phyloP scores from a whole-genome alignment of 331 rosid genomes.

The Quercus tomentella region DNA sequence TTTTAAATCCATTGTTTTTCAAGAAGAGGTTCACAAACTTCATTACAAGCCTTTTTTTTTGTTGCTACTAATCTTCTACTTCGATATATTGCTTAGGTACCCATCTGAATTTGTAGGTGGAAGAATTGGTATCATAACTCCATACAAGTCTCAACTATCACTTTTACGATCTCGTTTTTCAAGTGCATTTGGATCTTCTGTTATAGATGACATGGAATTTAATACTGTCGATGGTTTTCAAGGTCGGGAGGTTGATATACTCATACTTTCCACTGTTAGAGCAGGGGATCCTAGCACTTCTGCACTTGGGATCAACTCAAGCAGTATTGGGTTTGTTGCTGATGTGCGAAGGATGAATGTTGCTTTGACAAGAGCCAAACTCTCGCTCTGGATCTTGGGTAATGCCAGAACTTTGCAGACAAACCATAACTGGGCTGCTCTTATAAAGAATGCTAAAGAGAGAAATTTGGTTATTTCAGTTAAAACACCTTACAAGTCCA shows the following conservation, averaged over 20 bases:
- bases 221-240: slow-evolving; percentile 98
- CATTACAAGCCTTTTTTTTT: slow-evolving; percentile 1
- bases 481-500: slow-evolving; percentile 60
- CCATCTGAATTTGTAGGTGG: slow-evolving; percentile 70
- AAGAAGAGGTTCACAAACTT: slow-evolving; percentile 49
- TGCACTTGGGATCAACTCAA: slow-evolving; percentile 43
- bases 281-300: slow-evolving; percentile 41
- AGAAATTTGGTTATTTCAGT: slow-evolving; percentile 57
- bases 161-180: slow-evolving; percentile 77
- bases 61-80: slow-evolving; percentile 11
- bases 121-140: slow-evolving; percentile 89
- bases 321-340: slow-evolving; percentile 90
- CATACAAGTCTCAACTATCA: slow-evolving; percentile 82
- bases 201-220: slow-evolving; percentile 58
- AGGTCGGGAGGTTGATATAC: slow-evolving; percentile 96
- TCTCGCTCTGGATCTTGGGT: slow-evolving; percentile 92
- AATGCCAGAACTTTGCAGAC: slow-evolving; percentile 82
- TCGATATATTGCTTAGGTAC: slow-evolving; percentile 42
- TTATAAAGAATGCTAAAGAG: slow-evolving; percentile 73
- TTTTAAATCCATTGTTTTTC: slow-evolving; percentile 28
- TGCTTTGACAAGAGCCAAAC: slow-evolving; percentile 90
- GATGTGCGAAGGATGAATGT: slow-evolving; percentile 99
- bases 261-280: slow-evolving; percentile 92
- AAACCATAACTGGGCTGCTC: slow-evolving; percentile 84
- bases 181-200: slow-evolving; percentile 71